A percentile compares a stretch with the other conserved stretches of the same genome.
phyloP scores from a whole-genome alignment of 2,329 filamentous ascomycete species.

The Aureobasidium sp. region DNA sequence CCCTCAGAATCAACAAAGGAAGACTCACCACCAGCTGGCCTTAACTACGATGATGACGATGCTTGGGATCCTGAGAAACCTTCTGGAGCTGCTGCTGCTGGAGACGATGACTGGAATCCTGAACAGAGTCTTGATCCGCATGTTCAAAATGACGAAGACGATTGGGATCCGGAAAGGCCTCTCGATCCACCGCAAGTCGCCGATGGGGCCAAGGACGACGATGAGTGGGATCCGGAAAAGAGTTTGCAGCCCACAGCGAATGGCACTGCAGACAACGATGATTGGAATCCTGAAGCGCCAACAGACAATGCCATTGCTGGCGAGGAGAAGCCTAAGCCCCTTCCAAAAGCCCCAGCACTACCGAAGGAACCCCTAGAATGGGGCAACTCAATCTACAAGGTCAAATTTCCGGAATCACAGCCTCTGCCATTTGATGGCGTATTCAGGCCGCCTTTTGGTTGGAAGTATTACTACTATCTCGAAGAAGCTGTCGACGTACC shows the following conservation, averaged over 20 bases:
- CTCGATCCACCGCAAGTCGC: conserved; percentile 22
- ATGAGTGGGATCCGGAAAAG: conserved; percentile 36
- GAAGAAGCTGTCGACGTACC: conserved; percentile 95
- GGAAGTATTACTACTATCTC: conserved; percentile 97
- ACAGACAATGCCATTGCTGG: conserved; percentile 29
- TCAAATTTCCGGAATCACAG: conserved; percentile 70
- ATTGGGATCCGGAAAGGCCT: conserved; percentile 29
- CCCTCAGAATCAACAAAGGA: conserved; percentile 30
- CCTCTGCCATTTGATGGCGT: conserved; percentile 66
- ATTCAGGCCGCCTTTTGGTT: conserved; percentile 90
- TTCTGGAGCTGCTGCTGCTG: conserved; percentile 32
- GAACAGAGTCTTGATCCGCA: conserved; percentile 31
- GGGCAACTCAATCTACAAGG: conserved; percentile 89
- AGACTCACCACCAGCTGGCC: conserved; percentile 16
- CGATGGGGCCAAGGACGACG: conserved; percentile 25
- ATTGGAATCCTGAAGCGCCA: conserved; percentile 30
- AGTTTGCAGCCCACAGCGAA: conserved; percentile 36
- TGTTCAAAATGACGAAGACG: conserved; percentile 29
- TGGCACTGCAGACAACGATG: conserved; percentile 19
- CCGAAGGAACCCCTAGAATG: conserved; percentile 59
- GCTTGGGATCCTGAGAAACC: conserved; percentile 27
- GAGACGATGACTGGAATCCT: conserved; percentile 38
- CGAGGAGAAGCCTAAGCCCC: conserved; percentile 19
- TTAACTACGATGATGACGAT: conserved; percentile 26
- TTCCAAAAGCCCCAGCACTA: conserved; percentile 22